Evolutionary conservation across 345 rosid genomes (phyloP), one percentile per base, ranked within the genome.

Genomic region (Acer campestre): DNA sequence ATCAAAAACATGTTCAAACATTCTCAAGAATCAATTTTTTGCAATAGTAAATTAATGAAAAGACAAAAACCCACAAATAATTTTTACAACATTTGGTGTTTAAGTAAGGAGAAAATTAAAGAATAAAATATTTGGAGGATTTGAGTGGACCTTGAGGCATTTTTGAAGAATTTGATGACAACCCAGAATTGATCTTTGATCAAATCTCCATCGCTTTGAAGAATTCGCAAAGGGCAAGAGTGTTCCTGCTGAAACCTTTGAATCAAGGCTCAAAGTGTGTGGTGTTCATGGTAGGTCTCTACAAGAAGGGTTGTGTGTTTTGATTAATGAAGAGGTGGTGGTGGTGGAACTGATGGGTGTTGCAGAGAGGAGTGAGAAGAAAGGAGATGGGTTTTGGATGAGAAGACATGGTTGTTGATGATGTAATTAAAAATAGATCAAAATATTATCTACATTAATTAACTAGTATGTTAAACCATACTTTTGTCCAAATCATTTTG

Each of bases 181-280:
- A 84, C 75, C 91, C 94, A 90, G 86, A 93, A 90, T 61, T 70
- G 89, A 68, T 90, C 83, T 72, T 85, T 80, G 75, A 82, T 81
- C 94, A 92, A 93, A 73, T 91, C 92, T 65, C 90, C 92, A 79
- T 89, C 90, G 4, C 86, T 84, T 10, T 79, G 63, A 86, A 91
- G 95, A 4, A 89, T 23, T 38, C 55, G 79, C 82, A 86, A 63
- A 75, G 95, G 90, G 83, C 77, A 85, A 0, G 90, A 83, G 18
- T 66, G 83, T 49, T 83, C 77, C 76, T 20, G 35, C 7, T 31
- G 61, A 10, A 91, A 90, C 78, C 82, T 85, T 38, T 79, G 79
- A 23, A 77, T 67, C 64, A 89, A 79, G 70, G 80, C 83, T 61
- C 44, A 82, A 79, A 87, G 88, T 17, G 61, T 46, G 63, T 65